Conservation (phyloP, 805 yeast genomes). For the Martiniozyma abietophila region DNA sequence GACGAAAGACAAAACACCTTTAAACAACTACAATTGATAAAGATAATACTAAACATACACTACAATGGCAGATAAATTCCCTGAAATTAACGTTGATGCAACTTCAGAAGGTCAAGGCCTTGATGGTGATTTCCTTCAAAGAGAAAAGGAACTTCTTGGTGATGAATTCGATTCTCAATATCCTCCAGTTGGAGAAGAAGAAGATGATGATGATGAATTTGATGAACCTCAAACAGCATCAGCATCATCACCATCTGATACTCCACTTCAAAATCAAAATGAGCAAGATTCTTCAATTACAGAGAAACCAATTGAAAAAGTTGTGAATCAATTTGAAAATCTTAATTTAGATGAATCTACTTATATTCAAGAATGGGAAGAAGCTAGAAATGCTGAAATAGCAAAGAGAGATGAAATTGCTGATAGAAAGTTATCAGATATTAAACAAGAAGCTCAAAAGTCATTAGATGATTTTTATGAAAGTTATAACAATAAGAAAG, state of each 20-base stretch:
- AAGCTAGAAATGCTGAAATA: slow-evolving; percentile 70
- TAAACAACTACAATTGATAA: background rate
- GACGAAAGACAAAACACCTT: background rate
- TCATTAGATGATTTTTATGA: slow-evolving; percentile 90
- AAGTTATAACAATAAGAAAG: slow-evolving; percentile 77
- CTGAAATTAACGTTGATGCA: slow-evolving; percentile 47
- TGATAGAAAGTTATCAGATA: slow-evolving; percentile 50
- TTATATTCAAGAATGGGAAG: slow-evolving; percentile 69
- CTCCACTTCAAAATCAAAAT: background rate
- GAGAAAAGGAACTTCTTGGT: slow-evolving; percentile 62
- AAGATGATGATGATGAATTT: slow-evolving; percentile 35
- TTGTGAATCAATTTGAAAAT: slow-evolving; percentile 31
- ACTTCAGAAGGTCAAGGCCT: slow-evolving; percentile 26
- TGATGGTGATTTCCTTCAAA: slow-evolving; percentile 50
- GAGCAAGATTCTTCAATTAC: slow-evolving; percentile 23
- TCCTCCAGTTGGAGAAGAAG: slow-evolving; percentile 37
- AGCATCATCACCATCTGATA: slow-evolving; percentile 7
- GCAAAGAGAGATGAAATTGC: slow-evolving; percentile 69
- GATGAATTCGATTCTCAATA: slow-evolving; percentile 58
- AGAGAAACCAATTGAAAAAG: too few species aligned
- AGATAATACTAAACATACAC: background rate
- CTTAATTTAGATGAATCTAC: slow-evolving; percentile 41
- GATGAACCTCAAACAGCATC: slow-evolving; percentile 24
- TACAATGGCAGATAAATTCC: slow-evolving; percentile 66
- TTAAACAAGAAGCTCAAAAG: slow-evolving; percentile 67